Base-by-base conservation (phyloP, 495 filamentous ascomycete genomes). In the Talaromyces proteolyticus region DNA sequence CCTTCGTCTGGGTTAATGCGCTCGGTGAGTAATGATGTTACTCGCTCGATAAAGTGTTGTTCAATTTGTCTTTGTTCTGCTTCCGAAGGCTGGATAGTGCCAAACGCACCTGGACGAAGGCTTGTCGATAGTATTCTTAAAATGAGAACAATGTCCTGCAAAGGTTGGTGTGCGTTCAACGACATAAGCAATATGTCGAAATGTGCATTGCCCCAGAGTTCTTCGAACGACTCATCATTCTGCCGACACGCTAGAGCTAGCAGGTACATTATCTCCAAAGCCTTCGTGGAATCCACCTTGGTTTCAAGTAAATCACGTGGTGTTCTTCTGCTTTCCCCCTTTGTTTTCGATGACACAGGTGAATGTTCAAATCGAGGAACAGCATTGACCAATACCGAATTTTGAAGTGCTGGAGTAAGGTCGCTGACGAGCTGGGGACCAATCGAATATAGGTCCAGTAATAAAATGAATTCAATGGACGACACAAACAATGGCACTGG, bases 171-270 rank as follows among this genome's bases (percentile, higher is more conserved):
- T 29, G 69, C 63, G 46, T 78, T 77, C 18, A 88, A 66, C 68
- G 86, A 79, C 60, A 86, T 74, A 16, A 87, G 58, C 16, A 82
- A 70, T 60, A 86, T 87, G 18, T 82, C 79, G 45, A 77, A 75
- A 14, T 80, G 73, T 39, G 87, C 75, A 21, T 63, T 55, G 42
- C 67, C 67, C 86, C 86, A 89, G 57, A 88, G 82, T 18, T 55
- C 56, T 6, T 71, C 62, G 5, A 78, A 60, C 4, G 68, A 68
- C 17, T 61, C 59, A 11, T 68, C 56, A 14, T 66, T 53, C 48
- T 70, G 68, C 23, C 72, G 45, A 57, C 78, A 70, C 34, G 68
- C 70, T 16, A 72, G 65, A n/a, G 79, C 78, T 24, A 86, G 70
- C 18, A 73, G 61, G 45, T 82, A 73, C 3, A 89, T 67, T 22